A percentile compares a stretch with the other conserved stretches of the same genome.
phyloP scores from a whole-genome alignment of 2,329 filamentous ascomycete genomes.

The Shiraia bambusicola region DNA sequence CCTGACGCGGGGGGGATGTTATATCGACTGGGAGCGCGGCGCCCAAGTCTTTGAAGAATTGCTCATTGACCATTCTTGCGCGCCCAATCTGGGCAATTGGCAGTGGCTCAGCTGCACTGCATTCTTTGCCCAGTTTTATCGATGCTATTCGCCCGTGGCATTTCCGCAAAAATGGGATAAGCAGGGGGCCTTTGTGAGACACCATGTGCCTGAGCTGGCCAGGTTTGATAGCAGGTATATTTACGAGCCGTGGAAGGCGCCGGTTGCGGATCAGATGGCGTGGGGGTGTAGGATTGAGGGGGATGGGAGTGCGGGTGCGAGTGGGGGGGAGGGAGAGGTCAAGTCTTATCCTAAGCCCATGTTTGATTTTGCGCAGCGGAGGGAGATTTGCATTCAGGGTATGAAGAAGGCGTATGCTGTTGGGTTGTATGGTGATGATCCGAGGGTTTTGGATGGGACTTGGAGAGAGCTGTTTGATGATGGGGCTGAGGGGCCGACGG shows the following conservation, averaged over 20 bases:
- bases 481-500: constrained; percentile 49
- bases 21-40: constrained; percentile 76
- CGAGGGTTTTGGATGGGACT: constrained; percentile 62
- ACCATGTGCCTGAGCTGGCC: constrained; percentile 67
- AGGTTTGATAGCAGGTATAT: constrained; percentile 68
- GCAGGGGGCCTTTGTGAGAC: constrained; percentile 63
- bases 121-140: constrained; percentile 72
- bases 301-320: constrained; percentile 12
- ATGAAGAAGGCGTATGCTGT: constrained; percentile 72
- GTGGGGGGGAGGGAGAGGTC: constrained; percentile 42
- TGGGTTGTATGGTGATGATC: constrained; percentile 64
- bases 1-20: constrained; percentile 76
- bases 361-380: constrained; percentile 69
- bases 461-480: constrained; percentile 55
- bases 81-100: constrained; percentile 76
- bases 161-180: constrained; percentile 78
- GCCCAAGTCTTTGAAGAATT: constrained; percentile 77
- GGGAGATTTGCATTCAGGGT: constrained; percentile 62
- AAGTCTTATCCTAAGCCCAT: constrained; percentile 69
- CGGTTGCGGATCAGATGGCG: constrained; percentile 66
- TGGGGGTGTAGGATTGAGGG: constrained; percentile 65
- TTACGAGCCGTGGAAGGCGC: constrained; percentile 78
- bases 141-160: constrained; percentile 68
- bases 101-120: constrained; percentile 76
- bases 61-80: constrained; percentile 72